Evolutionary conservation across 1,284 basidiomycete genomes (phyloP), one percentile per base, ranked within the genome.

Genomic region (Sporisorium iseilematis-ciliati): DNA sequence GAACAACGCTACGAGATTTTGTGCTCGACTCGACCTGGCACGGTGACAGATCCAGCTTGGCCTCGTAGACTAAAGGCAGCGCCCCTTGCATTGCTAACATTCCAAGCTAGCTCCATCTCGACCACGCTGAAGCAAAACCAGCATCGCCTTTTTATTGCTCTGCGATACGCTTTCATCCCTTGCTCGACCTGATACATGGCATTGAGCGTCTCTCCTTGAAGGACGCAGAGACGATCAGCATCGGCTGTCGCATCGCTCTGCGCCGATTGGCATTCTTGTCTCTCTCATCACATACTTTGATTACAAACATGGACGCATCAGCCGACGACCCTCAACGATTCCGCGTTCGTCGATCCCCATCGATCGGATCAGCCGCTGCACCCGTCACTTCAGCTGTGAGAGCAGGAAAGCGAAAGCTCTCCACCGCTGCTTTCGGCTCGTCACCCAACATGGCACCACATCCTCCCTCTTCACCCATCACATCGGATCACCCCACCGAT

Each of bases 331-430:
- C 65, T 8, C 65, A 58, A 38, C 46, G 60, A 20, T 72, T 65
- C n/a, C 61, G 61, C 7, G 61, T 72, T 41, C 74, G 65, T 23
- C 65, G 69, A 33, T 73, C 74, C 41, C 74, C 68, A 1, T 73
- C 68, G 16, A 68, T 68, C 62, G 65, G 68, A 25, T 62, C 74
- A 33, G 55, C 57, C 50, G 59, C 74, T 45, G 29, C 65, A 2
- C 38, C 60, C 21, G 52, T 61, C 16, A 35, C 64, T 5, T 46
- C 68, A 11, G 48, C 58, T 56, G 43, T 57, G 21, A 61, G 69
- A 16, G 48, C 59, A 16, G 61, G 64, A 26, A 76, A 76, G 56
- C 62, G 74, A 21, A 76, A 76, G 59, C 74, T 76, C 55, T 76
- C 74, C n/a, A 63, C 63, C 7, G 54, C 74, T 8, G 57, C 69